Percentiles rank a stretch among this genome's conserved stretches.
These are phyloP conservation scores for Curvularia hawaiiensis DNA, from an alignment of 2,329 filamentous ascomycete genomes.

Conservation along the genomic window DNA sequence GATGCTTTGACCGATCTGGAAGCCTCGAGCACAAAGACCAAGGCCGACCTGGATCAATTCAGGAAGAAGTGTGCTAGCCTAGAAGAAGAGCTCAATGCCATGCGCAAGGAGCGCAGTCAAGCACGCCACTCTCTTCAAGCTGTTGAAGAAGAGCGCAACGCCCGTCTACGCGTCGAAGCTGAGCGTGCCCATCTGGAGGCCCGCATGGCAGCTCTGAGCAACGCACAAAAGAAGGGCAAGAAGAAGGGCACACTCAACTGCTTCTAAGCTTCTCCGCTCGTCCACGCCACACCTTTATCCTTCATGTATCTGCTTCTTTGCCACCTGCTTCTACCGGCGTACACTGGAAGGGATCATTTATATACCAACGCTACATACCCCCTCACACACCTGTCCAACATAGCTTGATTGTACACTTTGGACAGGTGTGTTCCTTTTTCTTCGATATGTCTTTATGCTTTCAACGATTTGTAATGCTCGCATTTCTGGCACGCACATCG, in stretches of 20 bases:
- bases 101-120: constrained; percentile 64
- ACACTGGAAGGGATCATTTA: constrained; percentile 30
- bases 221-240: constrained; percentile 90
- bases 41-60: constrained; percentile 87
- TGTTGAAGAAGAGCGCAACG: constrained; percentile 95
- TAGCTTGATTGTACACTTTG: constrained; percentile 7
- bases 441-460: constrained; percentile 30
- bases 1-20: constrained; percentile 95
- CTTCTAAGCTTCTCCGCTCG: constrained; percentile 66
- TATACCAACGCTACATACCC: constrained; percentile 36
- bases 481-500: constrained; percentile 18
- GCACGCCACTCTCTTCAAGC: constrained; percentile 76
- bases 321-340: constrained; percentile 30
- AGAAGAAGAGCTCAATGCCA: constrained; percentile 71
- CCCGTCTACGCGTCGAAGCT: constrained; percentile 86
- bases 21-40: constrained; percentile 87
- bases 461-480: constrained; percentile 29
- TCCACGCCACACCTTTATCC: constrained; percentile 17
- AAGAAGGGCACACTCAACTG: constrained; percentile 96
- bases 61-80: constrained; percentile 81
- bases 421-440: constrained; percentile 9
- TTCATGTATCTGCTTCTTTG: constrained; percentile 27
- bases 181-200: constrained; percentile 90
- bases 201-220: constrained; percentile 76
- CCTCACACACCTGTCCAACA: constrained; percentile 17